Base-by-base conservation (phyloP, 306 rosid genomes). In the Quercus cerris region DNA sequence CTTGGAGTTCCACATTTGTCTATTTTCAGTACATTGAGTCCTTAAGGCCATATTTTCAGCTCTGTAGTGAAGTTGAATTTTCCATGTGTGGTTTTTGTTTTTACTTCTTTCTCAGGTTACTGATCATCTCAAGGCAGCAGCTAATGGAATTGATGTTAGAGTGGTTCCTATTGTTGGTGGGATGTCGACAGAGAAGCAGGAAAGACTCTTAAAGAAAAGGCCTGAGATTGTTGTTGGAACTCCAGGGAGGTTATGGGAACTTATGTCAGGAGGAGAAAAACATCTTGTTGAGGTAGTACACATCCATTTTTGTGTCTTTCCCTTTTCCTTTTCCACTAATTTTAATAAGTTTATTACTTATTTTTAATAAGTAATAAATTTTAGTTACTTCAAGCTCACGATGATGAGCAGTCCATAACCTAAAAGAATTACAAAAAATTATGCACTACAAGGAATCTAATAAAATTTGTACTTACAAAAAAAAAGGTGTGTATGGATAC, bases 221-320 rank as follows among this genome's bases (percentile, higher is more conserved):
- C 98, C 99, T 68, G 97, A 93, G 92, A 85, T 95, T 88, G 71
- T 95, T 85, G 98, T 95, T 19, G 98, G 96, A 49, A 95, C 98
- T 81, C 99, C 99, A 3, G 99, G 99, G 79, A 88, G 99, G 86
- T 88, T 95, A 70, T 93, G 99, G 99, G 97, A 93, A 80, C 96
- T 93, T 80, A 91, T 91, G 93, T 93, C 97, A 54, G 86, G 88
- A 38, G 98, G 99, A 77, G 97, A 91, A 66, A 87, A 70, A 63
- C 98, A 95, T 88, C 92, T 93, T 14, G 89, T 87, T 44, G 98
- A 95, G 95, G 99, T 90, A 77, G 84, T 41, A 41, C 46, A 41
- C 12, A 41, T 41, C 46, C 46, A 41, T 8, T 41, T 41, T 41
- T 41, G 12, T 8, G 46, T 41, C 46, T 41, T 41, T 41, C 46